Evolutionary conservation across 2,329 filamentous ascomycete species (phyloP), one percentile per base, ranked within the genome.

Genomic region (Bipolaris victoriae): DNA sequence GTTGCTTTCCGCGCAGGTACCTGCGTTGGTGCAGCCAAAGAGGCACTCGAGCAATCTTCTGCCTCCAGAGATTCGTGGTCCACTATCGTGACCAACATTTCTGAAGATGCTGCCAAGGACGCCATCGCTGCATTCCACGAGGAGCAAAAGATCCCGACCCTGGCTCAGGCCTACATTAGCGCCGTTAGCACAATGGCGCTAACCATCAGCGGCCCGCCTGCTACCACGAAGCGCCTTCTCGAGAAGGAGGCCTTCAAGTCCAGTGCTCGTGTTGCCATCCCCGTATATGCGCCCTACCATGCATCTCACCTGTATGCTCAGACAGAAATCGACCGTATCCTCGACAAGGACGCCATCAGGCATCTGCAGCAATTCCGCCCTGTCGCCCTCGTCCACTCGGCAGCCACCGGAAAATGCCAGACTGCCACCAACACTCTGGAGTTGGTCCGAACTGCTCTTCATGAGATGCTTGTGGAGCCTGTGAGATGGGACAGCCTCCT

Each of bases 1-100:
- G 82, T 90, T 70, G 84, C 88, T 41, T 91, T 90, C 78, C 82
- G 87, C 60, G 82, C 83, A 15, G 88, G 88, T 46, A 77, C 75
- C 18, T 75, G 71, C 47, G 80, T 80, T 33, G 78, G 78, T 55
- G 69, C 66, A 13, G 76, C 74, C 46, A 81, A 77, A 58, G 69
- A 75, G 49, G 77, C 77, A 10, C 76, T 84, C 22, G 81, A 86
- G 62, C 84, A 87, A 49, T 76, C 79, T 35, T 76, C 79, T 5
- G 69, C 85, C 53, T 80, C 83, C 11, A 84, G 84, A 15, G 82
- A 86, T 62, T 84, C 84, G 67, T 91, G 88, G 88, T 88, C 88
- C 7, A 86, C 84, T 55, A 84, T 90, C 61, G 81, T 90, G 51
- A 80, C 86, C n/a, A 83, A 81, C 43, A 77, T 83, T 41, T 81